phyloP scores from a whole-genome alignment of 352 stramenopile species.

The Pythium oligandrum region DNA sequence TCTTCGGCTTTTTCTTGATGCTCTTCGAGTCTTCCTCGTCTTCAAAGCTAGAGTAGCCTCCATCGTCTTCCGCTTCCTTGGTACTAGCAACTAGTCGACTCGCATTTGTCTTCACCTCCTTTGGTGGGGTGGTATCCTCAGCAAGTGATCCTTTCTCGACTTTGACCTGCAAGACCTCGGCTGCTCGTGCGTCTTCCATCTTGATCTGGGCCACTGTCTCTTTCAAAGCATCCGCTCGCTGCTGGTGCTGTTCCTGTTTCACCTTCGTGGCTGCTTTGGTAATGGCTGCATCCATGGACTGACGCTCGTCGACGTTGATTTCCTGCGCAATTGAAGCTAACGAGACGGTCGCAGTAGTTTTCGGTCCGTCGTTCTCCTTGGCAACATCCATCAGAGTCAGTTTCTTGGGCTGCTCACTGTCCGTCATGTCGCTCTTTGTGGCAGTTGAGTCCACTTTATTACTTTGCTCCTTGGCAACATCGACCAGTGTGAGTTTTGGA shows the following conservation, averaged over 20 bases:
- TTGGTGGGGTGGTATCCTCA: no score
- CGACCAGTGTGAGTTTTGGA: conserved; percentile 25
- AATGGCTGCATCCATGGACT: conserved; percentile 27
- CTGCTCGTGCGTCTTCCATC: conserved; percentile 26
- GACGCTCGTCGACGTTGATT: conserved; percentile 40
- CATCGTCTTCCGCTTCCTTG: conserved; percentile 16
- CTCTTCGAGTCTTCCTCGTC: conserved; percentile 21
- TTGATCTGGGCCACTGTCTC: conserved; percentile 21
- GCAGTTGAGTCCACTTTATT: no score
- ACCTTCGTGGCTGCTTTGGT: conserved; percentile 32
- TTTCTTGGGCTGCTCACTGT: background rate
- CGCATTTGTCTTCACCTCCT: no score
- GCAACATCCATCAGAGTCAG: conserved; percentile 47
- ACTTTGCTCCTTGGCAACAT: conserved; percentile 29
- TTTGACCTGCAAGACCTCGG: conserved; percentile 11
- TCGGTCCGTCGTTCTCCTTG: conserved; percentile 5
- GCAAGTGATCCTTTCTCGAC: conserved; percentile 1
- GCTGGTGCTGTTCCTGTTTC: conserved; percentile 25
- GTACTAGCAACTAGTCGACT: background rate
- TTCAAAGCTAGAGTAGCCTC: conserved; percentile 66
- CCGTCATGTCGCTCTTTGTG: no score
- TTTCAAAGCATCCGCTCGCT: conserved; percentile 16
- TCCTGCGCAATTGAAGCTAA: conserved; percentile 35
- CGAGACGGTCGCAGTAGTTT: conserved; percentile 10
- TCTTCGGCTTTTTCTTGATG: conserved; percentile 1